Evolutionary conservation across 768 basidiomycete genomes (phyloP), one percentile per base, ranked within the genome.

Genomic region (Naganishia friedmannii): DNA sequence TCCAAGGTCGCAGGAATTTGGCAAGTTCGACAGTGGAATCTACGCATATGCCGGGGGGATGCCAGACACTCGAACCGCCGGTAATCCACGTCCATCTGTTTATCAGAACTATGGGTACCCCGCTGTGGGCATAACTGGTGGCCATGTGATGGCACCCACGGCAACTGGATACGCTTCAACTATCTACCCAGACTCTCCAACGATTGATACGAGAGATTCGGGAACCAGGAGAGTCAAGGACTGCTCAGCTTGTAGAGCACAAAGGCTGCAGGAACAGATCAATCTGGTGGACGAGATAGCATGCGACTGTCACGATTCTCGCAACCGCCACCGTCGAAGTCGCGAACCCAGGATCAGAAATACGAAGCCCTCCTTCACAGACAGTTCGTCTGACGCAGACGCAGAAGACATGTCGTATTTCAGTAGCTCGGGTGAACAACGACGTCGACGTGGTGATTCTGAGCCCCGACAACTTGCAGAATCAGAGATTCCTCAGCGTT

Each of bases 301-400:
- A 17, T 55, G n/a, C 32, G 19, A 31, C 19, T 23, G 57, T 58
- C 32, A n/a, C 21, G 8, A 58, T 26, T 31, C 29, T n/a, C 32
- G n/a, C 34, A 23, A 15, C 39, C 60, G 39, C 23, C 42, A 12
- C 32, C 57, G 39, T 23, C 57, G 37, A 23, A 23, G 37, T 12
- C 57, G 37, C n/a, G 34, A 58, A 7, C 57, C n/a, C 9, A n/a
- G 37, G 12, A 26, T 15, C 26, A 26, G 29, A 29, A 29, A 12
- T 17, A 23, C 26, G 6, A 5, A 4, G 7, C 9, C 60, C 39
- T 63, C 29, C 39, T 46, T 37, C 34, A 37, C 60, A 19, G 39
- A 63, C 15, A 63, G 60, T 29, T 45, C 60, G 26, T 63, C 60
- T 9, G 60, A 63, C n/a, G 60, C 46, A n/a, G 60, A 63, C 2